A percentile compares a stretch with the other conserved stretches of the same genome.
phyloP scores from a whole-genome alignment of 495 filamentous ascomycete species.

The Penicillium desertorum region DNA sequence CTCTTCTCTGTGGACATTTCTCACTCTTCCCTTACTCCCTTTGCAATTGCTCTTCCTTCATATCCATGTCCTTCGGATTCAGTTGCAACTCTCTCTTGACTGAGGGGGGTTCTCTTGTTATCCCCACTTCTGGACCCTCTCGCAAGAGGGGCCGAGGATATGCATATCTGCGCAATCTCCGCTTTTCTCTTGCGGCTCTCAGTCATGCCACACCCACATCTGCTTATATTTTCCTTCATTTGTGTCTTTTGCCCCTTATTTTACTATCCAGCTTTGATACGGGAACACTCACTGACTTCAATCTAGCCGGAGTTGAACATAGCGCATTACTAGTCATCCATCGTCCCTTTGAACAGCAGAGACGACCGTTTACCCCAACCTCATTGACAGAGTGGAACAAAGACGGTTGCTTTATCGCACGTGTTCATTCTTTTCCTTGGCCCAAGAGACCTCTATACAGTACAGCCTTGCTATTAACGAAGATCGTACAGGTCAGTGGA shows the following conservation, averaged over 20 bases:
- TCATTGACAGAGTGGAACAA: constrained; percentile 19
- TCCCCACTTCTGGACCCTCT: constrained; percentile 6
- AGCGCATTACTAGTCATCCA: constrained; percentile 20
- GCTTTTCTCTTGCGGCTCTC: constrained; percentile 22
- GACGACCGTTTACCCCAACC: constrained; percentile 9
- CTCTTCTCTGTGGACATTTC: neutral
- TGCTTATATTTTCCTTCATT: constrained; percentile 12
- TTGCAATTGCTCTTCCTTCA: neutral
- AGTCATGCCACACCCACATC: constrained; percentile 25
- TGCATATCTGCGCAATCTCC: constrained; percentile 13
- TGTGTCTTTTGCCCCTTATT: neutral
- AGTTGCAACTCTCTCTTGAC: neutral
- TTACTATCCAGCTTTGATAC: neutral
- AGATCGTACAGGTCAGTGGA: constrained; percentile 19
- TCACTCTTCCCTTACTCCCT: neutral
- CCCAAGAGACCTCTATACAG: constrained; percentile 6
- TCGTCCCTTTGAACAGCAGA: constrained; percentile 17
- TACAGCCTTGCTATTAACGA: constrained; percentile 4
- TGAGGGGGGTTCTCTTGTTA: neutral
- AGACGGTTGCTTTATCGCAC: constrained; percentile 28
- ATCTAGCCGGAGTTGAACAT: constrained; percentile 19
- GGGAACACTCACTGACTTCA: constrained; percentile 10
- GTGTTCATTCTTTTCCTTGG: constrained; percentile 1
- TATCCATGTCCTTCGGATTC: neutral
- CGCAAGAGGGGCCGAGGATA: constrained; percentile 5